Evolutionary conservation across 176 grass and related monocot species (phyloP).

Genomic region (Eleusine coracana): DNA sequence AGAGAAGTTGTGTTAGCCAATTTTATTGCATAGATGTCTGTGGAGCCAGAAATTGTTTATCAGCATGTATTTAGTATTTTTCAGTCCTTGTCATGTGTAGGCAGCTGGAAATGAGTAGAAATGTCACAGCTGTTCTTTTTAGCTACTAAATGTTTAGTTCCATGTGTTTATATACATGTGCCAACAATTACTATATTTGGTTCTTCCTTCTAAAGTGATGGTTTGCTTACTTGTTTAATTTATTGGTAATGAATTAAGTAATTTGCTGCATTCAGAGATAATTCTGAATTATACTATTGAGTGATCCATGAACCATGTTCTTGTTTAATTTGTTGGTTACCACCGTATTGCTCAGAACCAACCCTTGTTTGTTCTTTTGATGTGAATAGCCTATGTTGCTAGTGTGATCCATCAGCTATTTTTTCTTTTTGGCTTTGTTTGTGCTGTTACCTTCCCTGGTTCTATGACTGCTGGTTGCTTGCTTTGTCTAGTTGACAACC

Average conservation of each 20-base stretch:
- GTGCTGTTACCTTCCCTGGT: neutral
- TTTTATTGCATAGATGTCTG: neutral
- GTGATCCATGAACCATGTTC: neutral
- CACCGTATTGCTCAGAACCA: neutral
- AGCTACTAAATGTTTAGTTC: neutral
- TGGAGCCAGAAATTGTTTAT: neutral
- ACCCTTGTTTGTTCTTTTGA: neutral
- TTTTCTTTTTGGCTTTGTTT: neutral
- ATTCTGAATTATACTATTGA: neutral
- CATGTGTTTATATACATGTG: neutral
- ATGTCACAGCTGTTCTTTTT: neutral
- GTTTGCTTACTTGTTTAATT: too few species aligned
- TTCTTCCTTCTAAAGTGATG: neutral
- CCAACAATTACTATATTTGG: neutral
- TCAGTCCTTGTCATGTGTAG: neutral
- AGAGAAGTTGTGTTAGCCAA: neutral
- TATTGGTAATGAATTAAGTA: too few species aligned
- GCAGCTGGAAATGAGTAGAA: neutral
- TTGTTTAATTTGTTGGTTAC: neutral
- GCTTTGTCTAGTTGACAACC: neutral
- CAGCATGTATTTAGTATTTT: neutral
- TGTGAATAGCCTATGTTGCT: slow-evolving; percentile 5
- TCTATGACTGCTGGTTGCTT: slow-evolving; percentile 9
- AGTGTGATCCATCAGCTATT: neutral
- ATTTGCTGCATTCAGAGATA: neutral